phyloP scores from a whole-genome alignment of 2,329 filamentous ascomycete genomes.

The Venturia nashicola region DNA sequence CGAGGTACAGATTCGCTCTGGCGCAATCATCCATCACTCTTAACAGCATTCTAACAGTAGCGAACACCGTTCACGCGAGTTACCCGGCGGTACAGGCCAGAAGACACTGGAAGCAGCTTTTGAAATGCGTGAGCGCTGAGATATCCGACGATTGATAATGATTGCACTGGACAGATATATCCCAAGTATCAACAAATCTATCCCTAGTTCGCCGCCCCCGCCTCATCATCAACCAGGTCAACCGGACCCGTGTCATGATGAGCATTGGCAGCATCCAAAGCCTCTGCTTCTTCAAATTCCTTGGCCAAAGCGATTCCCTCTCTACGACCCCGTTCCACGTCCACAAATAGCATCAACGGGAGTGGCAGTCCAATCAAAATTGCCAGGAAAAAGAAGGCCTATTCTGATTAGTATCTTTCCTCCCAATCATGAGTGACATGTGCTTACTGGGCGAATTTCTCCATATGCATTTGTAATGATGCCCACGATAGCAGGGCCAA shows the following conservation, averaged over 20 bases:
- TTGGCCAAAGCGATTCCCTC: constrained; percentile 29
- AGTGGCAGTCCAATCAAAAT: constrained; percentile 73
- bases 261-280: neutral
- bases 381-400: constrained; percentile 84
- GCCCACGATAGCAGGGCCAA: constrained; percentile 88
- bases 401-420: neutral
- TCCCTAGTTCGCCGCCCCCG: neutral
- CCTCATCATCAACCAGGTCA: constrained; percentile 5
- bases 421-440: neutral
- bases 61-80: neutral
- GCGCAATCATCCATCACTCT: neutral
- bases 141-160: neutral
- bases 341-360: constrained; percentile 71
- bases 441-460: constrained; percentile 33
- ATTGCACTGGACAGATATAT: too few species aligned
- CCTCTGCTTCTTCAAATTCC: constrained; percentile 19
- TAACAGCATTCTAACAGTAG: neutral
- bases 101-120: neutral
- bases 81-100: neutral
- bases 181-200: neutral
- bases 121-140: neutral
- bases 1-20: neutral
- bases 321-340: constrained; percentile 52
- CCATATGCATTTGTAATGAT: constrained; percentile 66
- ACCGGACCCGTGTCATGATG: neutral